Base-by-base conservation (phyloP, 2,329 filamentous ascomycete species). In the Alternaria sp. region DNA sequence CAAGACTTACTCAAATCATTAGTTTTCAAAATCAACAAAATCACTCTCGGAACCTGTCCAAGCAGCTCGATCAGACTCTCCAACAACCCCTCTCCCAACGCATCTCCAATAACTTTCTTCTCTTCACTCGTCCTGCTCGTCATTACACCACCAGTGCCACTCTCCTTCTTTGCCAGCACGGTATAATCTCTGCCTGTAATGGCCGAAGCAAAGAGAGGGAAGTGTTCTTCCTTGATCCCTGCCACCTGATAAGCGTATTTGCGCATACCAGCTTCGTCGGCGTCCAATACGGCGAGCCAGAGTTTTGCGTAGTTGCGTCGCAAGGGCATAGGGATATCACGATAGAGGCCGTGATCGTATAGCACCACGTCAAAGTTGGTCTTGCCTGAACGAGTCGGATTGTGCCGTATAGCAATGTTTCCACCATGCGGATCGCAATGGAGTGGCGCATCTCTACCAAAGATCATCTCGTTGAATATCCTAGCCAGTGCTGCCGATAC, bases 381-480 rank as follows among this genome's bases (percentile, higher is more conserved):
- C 11, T 88, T 85, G 59, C 83, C 82, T 39, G 85, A 82, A 36
- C 86, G 84, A 16, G 78, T 80, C 5, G 84, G 77, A 73, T 94
- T 95, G 76, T 92, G 89, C 42, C 94, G 89, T 62, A 99, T 93
- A 22, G 95, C 94, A 56, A 99, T 91, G 74, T 99, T 99, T 46
- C 95, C 95, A 48, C 94, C 95, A 74, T 99, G 95, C 0, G 95
- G 95, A 75, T 99, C 95, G 80, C 95, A 99, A 81, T 99, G 95
- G 39, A 99, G 82, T 0, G 95, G 93, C 0, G 94, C 94, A 60
- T 90, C 86, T 53, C 89, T 87, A 49, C 94, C 94, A 68, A 99
- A 99, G 68, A 99, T 97, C 95, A 99, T 99, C 77, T 98, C 94
- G 82, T 99, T 99, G 85, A 99, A 99, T 60, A 99, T 93, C 60